Conservation (phyloP, 345 rosid species). For the Cochlearia excelsa region DNA sequence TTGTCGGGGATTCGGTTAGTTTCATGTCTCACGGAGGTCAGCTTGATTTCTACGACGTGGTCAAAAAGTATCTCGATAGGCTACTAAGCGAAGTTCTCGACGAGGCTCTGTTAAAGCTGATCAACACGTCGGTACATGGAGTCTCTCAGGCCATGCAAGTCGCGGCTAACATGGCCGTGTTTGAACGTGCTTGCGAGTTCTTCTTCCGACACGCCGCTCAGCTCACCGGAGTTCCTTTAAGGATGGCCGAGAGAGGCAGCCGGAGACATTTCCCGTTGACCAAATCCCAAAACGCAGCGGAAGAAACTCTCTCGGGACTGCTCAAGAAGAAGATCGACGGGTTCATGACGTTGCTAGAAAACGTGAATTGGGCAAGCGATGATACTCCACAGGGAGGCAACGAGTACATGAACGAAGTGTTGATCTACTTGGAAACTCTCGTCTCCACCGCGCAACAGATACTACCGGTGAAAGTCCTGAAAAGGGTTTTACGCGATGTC, state of each 20-base stretch:
- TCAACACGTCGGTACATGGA: constrained; percentile 70
- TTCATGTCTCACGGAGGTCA: constrained; percentile 96
- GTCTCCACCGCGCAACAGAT: constrained; percentile 98
- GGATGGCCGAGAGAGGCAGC: constrained; percentile 93
- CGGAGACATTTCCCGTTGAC: constrained; percentile 80
- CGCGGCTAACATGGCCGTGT: constrained; percentile 94
- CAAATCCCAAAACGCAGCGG: constrained; percentile 83
- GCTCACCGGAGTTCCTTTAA: constrained; percentile 83
- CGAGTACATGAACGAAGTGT: constrained; percentile 91
- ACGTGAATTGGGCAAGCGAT: constrained; percentile 95
- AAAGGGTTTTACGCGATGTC: constrained; percentile 76
- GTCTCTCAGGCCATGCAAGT: constrained; percentile 97
- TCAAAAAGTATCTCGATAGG: constrained; percentile 88
- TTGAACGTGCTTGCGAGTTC: constrained; percentile 97
- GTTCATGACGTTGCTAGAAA: constrained; percentile 86
- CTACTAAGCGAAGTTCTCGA: constrained; percentile 82
- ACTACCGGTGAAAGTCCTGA: constrained; percentile 72
- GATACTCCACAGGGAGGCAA: constrained; percentile 74
- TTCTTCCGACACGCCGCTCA: constrained; percentile 94
- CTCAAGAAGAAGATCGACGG: constrained; percentile 87
- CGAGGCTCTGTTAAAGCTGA: constrained; percentile 77
- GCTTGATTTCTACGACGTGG: constrained; percentile 86
- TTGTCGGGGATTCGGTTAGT: constrained; percentile 93
- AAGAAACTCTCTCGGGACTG: constrained; percentile 84
- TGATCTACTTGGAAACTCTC: constrained; percentile 81